Evolutionary conservation across 768 basidiomycete species (phyloP).

Genomic region (Sistotremastrum niveocremeum): DNA sequence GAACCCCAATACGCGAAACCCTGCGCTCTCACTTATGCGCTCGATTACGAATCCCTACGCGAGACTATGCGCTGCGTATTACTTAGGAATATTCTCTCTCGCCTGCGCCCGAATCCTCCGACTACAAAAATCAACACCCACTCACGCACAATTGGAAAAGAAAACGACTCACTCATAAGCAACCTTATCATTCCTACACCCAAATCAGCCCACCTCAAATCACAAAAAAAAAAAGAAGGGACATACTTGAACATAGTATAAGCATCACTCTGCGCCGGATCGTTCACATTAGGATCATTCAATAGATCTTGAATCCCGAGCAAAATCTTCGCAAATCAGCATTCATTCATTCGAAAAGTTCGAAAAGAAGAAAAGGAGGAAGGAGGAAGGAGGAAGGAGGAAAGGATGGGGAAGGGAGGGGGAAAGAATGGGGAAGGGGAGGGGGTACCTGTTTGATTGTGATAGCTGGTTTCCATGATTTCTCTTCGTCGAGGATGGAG

Average conservation of each 20-base stretch:
- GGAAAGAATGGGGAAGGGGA: neutral
- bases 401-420: neutral
- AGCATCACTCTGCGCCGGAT: conserved; percentile 96
- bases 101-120: conserved; percentile 77
- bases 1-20: too few species aligned
- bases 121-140: conserved; percentile 24
- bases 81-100: conserved; percentile 82
- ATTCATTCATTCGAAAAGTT: too few species aligned
- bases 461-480: conserved; percentile 97
- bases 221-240: neutral
- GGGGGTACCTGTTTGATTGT: conserved; percentile 86
- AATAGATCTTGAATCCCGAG: conserved; percentile 93
- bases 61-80: conserved; percentile 10
- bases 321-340: conserved; percentile 48
- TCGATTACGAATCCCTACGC: too few species aligned
- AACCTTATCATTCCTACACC: conserved; percentile 71
- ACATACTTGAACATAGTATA: conserved; percentile 98
- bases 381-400: too few species aligned
- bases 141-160: neutral
- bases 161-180: conserved; percentile 70
- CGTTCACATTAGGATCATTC: conserved; percentile 90
- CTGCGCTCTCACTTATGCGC: too few species aligned
- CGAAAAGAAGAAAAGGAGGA: neutral
- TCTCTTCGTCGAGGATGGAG: conserved; percentile 96
- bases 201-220: conserved; percentile 5